Conservation (phyloP, 108 stramenopile genomes). For the Schizochytrium sp. region DNA sequence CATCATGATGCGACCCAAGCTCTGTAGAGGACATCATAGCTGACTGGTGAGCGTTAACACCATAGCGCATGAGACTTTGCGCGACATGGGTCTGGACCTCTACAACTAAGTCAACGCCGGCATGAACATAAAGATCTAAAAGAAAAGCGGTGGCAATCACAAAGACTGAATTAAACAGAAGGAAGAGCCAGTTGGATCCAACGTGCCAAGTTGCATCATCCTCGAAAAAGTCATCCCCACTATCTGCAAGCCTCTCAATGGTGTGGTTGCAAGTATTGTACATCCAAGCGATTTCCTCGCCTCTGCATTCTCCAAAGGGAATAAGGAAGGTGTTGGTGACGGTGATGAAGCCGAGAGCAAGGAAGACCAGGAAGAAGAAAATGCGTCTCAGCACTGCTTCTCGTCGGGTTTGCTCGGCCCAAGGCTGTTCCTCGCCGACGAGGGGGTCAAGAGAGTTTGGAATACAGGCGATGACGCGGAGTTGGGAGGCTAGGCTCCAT, state of each 20-base stretch:
- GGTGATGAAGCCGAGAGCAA: not conserved
- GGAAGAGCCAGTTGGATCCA: constrained; percentile 37
- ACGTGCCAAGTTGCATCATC: constrained; percentile 51
- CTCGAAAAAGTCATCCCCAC: constrained; percentile 17
- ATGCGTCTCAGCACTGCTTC: not conserved
- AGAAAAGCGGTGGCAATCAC: constrained; percentile 5
- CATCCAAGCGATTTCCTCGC: not conserved
- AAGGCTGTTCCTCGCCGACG: not conserved
- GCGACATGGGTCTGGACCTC: constrained; percentile 37
- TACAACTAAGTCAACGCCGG: constrained; percentile 27
- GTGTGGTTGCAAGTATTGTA: not conserved
- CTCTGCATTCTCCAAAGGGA: constrained; percentile 46
- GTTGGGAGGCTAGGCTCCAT: not conserved
- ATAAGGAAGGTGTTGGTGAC: constrained; percentile 35
- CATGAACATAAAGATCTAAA: constrained; percentile 25
- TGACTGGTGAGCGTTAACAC: not conserved
- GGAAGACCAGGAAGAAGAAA: not conserved
- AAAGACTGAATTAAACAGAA: constrained; percentile 10
- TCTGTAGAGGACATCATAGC: not conserved
- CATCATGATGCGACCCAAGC: not conserved
- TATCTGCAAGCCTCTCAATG: not conserved
- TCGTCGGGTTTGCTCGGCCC: not conserved
- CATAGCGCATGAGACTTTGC: constrained; percentile 22
- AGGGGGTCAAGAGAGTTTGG: not conserved
- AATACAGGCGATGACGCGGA: not conserved